Evolutionary conservation across 352 stramenopile species (phyloP).

Genomic region (Phytophthora podocarpi): DNA sequence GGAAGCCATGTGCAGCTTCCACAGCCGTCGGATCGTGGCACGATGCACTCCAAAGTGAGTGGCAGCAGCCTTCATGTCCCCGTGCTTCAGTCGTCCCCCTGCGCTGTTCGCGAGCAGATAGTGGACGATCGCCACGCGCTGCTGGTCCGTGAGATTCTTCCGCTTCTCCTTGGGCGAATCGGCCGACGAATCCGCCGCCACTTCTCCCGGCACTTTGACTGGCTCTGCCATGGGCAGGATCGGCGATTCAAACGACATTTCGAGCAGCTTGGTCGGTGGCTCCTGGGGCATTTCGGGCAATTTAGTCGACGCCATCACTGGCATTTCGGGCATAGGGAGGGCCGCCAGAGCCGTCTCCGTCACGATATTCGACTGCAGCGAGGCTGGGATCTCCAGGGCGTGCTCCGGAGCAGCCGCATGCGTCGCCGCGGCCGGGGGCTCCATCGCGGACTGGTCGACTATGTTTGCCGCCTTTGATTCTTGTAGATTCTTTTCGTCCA

Average conservation of each 20-base stretch:
- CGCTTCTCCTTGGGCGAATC: slow-evolving; percentile 23
- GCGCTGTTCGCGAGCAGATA: slow-evolving; percentile 43
- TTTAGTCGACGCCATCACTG: slow-evolving; percentile 10
- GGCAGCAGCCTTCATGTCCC: slow-evolving; percentile 39
- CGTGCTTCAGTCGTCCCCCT: slow-evolving; percentile 38
- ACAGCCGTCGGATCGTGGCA: slow-evolving; percentile 38
- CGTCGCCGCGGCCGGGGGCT: neutral
- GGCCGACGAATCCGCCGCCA: neutral
- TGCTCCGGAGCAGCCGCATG: neutral
- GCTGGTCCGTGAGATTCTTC: slow-evolving; percentile 40
- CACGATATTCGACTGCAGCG: slow-evolving; percentile 4
- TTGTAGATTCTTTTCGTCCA: slow-evolving; percentile 12
- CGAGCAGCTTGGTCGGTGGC: slow-evolving; percentile 9
- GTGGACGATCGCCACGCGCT: slow-evolving; percentile 39
- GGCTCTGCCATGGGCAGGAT: slow-evolving; percentile 1
- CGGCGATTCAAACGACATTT: slow-evolving; percentile 14
- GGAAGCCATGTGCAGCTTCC: slow-evolving; percentile 35
- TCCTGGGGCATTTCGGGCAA: slow-evolving; percentile 11
- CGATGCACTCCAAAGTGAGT: slow-evolving; percentile 41
- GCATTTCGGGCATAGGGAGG: slow-evolving; percentile 16
- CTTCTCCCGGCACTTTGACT: neutral
- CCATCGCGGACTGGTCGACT: slow-evolving; percentile 25
- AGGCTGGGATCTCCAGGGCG: neutral
- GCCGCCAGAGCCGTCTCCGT: slow-evolving; percentile 10
- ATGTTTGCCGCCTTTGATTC: slow-evolving; percentile 36